These are phyloP conservation scores for Pterocarpus santalinus DNA, from an alignment of 306 rosid species.

Conservation along the genomic window DNA sequence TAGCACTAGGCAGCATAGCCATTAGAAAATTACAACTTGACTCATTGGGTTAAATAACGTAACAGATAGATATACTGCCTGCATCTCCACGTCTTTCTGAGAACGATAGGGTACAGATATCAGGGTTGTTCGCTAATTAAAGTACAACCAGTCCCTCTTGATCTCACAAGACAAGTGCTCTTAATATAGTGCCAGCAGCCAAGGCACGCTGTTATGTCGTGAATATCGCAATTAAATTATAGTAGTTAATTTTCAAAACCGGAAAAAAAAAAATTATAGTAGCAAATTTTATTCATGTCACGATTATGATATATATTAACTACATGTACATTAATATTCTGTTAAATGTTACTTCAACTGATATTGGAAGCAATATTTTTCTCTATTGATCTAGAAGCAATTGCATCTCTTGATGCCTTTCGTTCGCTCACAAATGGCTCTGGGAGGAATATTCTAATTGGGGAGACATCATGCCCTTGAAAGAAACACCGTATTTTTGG, in stretches of 20 bases:
- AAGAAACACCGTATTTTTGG: slow-evolving; percentile 41
- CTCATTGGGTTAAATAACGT: slow-evolving; percentile 45
- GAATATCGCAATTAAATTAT: slow-evolving; percentile 21
- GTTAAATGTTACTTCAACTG: slow-evolving; percentile 47
- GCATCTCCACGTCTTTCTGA: slow-evolving; percentile 47
- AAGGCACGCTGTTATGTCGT: background rate
- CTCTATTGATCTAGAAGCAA: slow-evolving; percentile 38
- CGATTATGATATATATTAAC: slow-evolving; percentile 17
- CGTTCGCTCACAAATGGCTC: slow-evolving; percentile 42
- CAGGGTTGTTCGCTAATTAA: background rate
- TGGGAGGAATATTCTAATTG: slow-evolving; percentile 52
- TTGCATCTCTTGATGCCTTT: slow-evolving; percentile 48
- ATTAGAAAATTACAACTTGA: slow-evolving; percentile 50
- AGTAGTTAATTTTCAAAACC: slow-evolving; percentile 5
- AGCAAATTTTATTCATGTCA: slow-evolving; percentile 40
- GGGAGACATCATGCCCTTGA: slow-evolving; percentile 41
- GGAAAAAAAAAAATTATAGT: no score
- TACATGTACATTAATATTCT: slow-evolving; percentile 10
- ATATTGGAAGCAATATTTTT: slow-evolving; percentile 30
- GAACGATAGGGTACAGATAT: slow-evolving; percentile 31
- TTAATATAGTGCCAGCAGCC: background rate
- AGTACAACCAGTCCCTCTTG: slow-evolving; percentile 17
- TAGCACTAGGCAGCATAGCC: slow-evolving; percentile 20
- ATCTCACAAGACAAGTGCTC: slow-evolving; percentile 19
- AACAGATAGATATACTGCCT: slow-evolving; percentile 33